Percentiles rank a stretch among this genome's conserved stretches.
phyloP scores from a whole-genome alignment of 1,139 yeast genomes.

The Saccharomyces pastorianus region DNA sequence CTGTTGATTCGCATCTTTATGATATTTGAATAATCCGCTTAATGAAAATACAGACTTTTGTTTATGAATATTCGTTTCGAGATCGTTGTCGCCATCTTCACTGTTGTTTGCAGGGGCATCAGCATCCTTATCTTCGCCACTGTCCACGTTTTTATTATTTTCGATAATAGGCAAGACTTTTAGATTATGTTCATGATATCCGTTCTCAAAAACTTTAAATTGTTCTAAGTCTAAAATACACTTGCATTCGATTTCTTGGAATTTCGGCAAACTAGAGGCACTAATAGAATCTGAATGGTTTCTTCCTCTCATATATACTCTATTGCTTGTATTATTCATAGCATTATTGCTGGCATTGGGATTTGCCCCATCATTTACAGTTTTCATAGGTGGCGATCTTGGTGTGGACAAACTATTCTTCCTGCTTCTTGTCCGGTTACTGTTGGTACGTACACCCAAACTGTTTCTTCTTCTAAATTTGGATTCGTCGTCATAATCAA shows the following conservation, averaged over 20 bases:
- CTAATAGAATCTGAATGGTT: slow-evolving; percentile 19
- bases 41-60: slow-evolving; percentile 25
- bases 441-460: slow-evolving; percentile 1
- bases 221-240: slow-evolving; percentile 24
- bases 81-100: slow-evolving; percentile 3
- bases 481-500: slow-evolving; percentile 10
- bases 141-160: slow-evolving; percentile 4
- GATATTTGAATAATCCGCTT: slow-evolving; percentile 25
- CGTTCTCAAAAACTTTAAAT: slow-evolving; percentile 28
- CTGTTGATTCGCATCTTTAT: slow-evolving; percentile 17
- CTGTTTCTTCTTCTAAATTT: slow-evolving; percentile 1
- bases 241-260: slow-evolving; percentile 15
- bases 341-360: slow-evolving; percentile 7
- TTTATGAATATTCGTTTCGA: slow-evolving; percentile 8
- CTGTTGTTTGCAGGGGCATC: neutral
- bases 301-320: slow-evolving; percentile 10
- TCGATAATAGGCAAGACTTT: slow-evolving; percentile 22
- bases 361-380: slow-evolving; percentile 3
- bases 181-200: slow-evolving; percentile 28
- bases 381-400: slow-evolving; percentile 8
- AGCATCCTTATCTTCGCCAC: neutral
- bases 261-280: slow-evolving; percentile 17
- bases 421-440: slow-evolving; percentile 2
- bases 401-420: slow-evolving; percentile 1
- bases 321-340: neutral